Base-by-base conservation (phyloP, 441 rosid species). In the Eruca vesicaria region DNA sequence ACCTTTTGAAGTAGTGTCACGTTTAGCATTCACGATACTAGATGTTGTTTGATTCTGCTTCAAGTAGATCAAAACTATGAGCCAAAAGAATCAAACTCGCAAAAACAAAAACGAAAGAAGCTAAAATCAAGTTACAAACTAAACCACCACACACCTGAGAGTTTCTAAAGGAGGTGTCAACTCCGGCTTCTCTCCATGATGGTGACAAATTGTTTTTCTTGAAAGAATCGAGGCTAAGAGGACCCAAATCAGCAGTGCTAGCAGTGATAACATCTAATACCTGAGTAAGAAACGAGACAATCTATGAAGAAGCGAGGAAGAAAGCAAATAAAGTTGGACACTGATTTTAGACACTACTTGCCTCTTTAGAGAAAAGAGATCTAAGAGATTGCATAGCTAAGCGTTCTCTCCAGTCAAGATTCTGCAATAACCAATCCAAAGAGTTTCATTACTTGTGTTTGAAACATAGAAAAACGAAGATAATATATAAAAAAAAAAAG, bases 361-460 rank as follows among this genome's bases (percentile, higher is more conserved):
- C 99, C 90, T 93, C 99, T 79, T 89, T 87, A 0, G 94, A 84
- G 81, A 93, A 83, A 78, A 93, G 84, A 48, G 94, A 79, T 72
- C 84, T 85, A 56, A 88, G 71, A 73, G 86, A 84, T 77, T 85
- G 90, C 83, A 88, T 57, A 10, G 93, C 93, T 73, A 89, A 81
- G 74, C 83, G 92, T 75, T 96, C 97, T 74, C 97, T 89, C 99
- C 97, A 93, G 85, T 87, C 89, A 80, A 87, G 74, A 61, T 68
- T 89, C 99, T 95, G 84, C 83, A 83, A 53, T n/a, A 82, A 72
- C 23, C 58, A 52, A 73, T 75, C 59, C 63, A 65, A 2, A 15
- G 28, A 23, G 28, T 23, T 23, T 4, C 32, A 48, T 63, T 31
- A 20, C 31, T 32, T 66, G 2, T 73, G 31, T 18, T 32, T 35